Percentiles rank a stretch among this genome's conserved stretches.
Conservation (phyloP, 768 basidiomycete species). For the Candolleomyces efflorescens region DNA sequence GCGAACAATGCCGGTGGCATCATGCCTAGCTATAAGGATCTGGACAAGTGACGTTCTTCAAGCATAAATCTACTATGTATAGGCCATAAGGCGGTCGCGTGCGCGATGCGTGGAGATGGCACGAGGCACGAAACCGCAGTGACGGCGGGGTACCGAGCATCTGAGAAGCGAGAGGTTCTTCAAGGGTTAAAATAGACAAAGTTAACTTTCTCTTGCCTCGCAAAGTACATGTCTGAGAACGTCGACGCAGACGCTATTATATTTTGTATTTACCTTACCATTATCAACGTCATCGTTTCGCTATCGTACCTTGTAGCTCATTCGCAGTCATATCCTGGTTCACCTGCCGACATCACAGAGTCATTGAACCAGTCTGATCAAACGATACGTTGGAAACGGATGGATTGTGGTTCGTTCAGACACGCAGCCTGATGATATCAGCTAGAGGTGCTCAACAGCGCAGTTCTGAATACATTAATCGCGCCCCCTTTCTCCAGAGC, state of each 20-base stretch:
- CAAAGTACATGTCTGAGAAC: neutral
- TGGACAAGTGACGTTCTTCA: neutral
- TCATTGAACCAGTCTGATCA: neutral
- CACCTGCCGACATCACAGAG: neutral
- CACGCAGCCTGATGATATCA: neutral
- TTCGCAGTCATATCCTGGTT: neutral
- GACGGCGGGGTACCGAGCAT: neutral
- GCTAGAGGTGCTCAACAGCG: neutral
- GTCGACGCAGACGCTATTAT: neutral
- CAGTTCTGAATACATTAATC: neutral
- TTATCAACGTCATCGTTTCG: neutral
- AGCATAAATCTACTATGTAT: neutral
- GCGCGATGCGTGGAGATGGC: neutral
- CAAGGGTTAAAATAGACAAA: neutral
- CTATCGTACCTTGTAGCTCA: neutral
- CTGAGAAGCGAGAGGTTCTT: neutral
- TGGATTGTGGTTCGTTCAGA: neutral
- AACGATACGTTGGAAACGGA: neutral
- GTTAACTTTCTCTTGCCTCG: neutral
- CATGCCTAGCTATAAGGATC: neutral
- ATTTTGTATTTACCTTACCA: neutral
- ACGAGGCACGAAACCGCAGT: neutral
- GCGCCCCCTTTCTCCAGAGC: neutral
- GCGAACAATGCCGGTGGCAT: neutral
- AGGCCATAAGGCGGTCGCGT: neutral